Evolutionary conservation across 352 stramenopile genomes (phyloP), one percentile per base, ranked within the genome.

Genomic region (Globisporangium polare): DNA sequence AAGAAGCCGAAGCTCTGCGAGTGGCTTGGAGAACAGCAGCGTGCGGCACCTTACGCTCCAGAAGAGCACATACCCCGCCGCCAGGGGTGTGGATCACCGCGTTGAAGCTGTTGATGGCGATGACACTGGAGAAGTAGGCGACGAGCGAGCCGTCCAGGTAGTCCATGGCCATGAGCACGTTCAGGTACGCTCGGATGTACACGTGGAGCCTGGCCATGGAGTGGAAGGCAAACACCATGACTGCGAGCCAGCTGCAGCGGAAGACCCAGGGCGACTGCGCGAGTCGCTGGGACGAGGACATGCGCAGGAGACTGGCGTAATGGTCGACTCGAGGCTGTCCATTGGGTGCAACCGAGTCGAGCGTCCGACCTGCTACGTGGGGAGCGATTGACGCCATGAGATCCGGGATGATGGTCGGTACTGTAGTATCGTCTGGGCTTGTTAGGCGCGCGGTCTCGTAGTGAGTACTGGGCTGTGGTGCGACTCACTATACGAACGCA

Each of bases 221-320:
- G 8, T 29, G 26, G 55, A 53, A 61, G n/a, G 55, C 42, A 42
- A 54, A 37, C 13, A 24, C 29, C 27, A 61, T n/a, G 27, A 61
- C 29, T 6, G 29, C 42, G 42, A 61, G 10, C 42, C 42, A 53
- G 7, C 55, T 46, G 29, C 42, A 53, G 29, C n/a, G 24, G 20
- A 61, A 61, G 24, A 39, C n/a, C 43, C 41, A 61, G 27, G 27
- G 31, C 3, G 41, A 35, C 27, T 29, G 20, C 6, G 43, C 13
- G 22, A 52, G 46, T 22, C 12, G 20, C 29, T 20, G 55, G 3
- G 15, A 17, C 55, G n/a, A 35, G 18, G 41, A 27, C 43, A 42
- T 52, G 12, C 24, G 20, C 12, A 52, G 24, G 10, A 52, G 22
- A 22, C 24, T 52, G 46, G 24, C 46, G 15, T 33, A 1, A 12